These are phyloP conservation scores for Ganoderma leucocontextum DNA, from an alignment of 1,284 basidiomycete genomes.

Conservation along the genomic window DNA sequence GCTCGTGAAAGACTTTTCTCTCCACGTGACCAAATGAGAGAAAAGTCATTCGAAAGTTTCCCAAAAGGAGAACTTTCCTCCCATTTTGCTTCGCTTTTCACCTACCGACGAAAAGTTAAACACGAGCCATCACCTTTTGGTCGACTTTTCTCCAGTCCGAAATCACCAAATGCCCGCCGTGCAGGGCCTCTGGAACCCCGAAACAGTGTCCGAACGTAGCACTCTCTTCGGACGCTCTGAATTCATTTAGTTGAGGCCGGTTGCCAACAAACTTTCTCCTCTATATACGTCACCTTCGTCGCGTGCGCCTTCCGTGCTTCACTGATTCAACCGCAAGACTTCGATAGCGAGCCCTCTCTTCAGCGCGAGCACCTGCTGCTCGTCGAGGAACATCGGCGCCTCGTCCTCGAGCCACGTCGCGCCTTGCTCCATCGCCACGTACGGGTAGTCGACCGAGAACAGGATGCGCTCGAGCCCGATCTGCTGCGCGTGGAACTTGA, in stretches of 20 bases:
- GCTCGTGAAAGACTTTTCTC: no score
- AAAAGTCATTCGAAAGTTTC: no score
- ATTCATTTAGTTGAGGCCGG: not conserved
- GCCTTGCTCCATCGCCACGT: slow-evolving; percentile 9
- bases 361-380: slow-evolving; percentile 13
- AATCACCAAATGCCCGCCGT: no score
- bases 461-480: slow-evolving; percentile 12
- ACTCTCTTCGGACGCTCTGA: not conserved
- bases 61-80: no score
- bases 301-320: not conserved
- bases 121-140: no score
- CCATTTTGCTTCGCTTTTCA: no score
- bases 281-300: no score
- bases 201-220: not conserved
- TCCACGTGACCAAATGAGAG: no score
- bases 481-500: slow-evolving; percentile 7
- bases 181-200: not conserved
- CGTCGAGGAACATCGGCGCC: slow-evolving; percentile 14
- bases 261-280: not conserved
- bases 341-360: slow-evolving; percentile 24
- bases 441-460: slow-evolving; percentile 9
- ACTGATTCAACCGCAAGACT: slow-evolving; percentile 18
- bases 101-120: no score
- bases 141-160: no score
- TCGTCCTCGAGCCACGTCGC: slow-evolving; percentile 7